Evolutionary conservation across 345 rosid species (phyloP).

Genomic region (Combretum micranthum): DNA sequence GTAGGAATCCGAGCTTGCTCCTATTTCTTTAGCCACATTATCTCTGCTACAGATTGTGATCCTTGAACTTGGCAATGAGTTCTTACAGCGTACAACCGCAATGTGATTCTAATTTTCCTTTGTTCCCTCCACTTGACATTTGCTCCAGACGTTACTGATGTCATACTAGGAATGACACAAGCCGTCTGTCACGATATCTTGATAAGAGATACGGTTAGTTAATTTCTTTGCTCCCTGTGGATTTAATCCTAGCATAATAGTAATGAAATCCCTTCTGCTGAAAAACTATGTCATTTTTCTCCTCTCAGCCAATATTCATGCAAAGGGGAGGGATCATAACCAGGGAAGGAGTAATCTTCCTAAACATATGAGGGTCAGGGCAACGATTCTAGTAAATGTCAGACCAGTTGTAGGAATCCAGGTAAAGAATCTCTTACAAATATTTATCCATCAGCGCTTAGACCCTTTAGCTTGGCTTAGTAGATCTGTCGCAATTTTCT

Average conservation of each 20-base stretch:
- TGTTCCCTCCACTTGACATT: not conserved
- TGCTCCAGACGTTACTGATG: slow-evolving; percentile 65
- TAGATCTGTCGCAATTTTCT: too few relatives aligned
- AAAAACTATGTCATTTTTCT: not conserved
- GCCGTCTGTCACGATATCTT: slow-evolving; percentile 60
- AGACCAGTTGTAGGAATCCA: slow-evolving; percentile 54
- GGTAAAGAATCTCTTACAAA: slow-evolving; percentile 15
- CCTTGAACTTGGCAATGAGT: too few relatives aligned
- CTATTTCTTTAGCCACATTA: not conserved
- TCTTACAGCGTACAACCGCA: not conserved
- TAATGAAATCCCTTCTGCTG: too few relatives aligned
- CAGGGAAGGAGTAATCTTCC: slow-evolving; percentile 14
- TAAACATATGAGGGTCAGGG: slow-evolving; percentile 33
- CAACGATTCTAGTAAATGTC: slow-evolving; percentile 44
- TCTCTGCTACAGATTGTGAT: too few relatives aligned
- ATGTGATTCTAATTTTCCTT: not conserved
- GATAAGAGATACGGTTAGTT: slow-evolving; percentile 47
- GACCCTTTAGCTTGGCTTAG: too few relatives aligned
- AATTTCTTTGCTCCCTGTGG: not conserved
- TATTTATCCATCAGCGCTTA: too few relatives aligned
- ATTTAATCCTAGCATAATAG: not conserved
- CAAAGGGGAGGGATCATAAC: slow-evolving; percentile 20
- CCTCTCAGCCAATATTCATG: slow-evolving; percentile 15
- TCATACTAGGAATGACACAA: slow-evolving; percentile 55
- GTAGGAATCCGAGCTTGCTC: slow-evolving; percentile 3